phyloP scores from a whole-genome alignment of 768 basidiomycete species.

The Agrocybe praecox region DNA sequence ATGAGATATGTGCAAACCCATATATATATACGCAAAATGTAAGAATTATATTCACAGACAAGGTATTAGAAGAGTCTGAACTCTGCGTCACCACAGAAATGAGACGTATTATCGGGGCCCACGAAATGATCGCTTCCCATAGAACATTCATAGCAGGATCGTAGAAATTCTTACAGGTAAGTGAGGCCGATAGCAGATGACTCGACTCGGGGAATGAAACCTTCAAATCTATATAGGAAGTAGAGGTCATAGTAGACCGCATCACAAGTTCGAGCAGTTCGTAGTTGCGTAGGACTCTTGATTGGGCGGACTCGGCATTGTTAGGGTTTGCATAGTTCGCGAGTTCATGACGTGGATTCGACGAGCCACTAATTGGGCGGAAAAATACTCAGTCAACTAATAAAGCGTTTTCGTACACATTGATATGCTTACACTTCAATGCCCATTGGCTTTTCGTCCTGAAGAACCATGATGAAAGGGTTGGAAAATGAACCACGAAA shows the following conservation, averaged over 20 bases:
- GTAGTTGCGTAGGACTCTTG: background rate
- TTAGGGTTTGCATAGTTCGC: no score
- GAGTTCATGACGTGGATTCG: background rate
- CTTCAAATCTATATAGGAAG: background rate
- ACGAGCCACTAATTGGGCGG: no score
- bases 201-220: background rate
- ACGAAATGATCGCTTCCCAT: slow-evolving; percentile 10
- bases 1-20: no score
- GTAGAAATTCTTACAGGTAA: slow-evolving; percentile 11
- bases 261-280: background rate
- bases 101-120: slow-evolving; percentile 9
- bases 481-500: no score
- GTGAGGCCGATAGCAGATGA: slow-evolving; percentile 8
- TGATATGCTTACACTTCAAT: no score
- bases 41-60: no score
- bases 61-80: no score
- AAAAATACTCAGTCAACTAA: no score
- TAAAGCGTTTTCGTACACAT: no score
- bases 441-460: no score
- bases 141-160: slow-evolving; percentile 14
- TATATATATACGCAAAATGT: no score
- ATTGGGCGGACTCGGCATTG: background rate
- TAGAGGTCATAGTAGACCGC: background rate
- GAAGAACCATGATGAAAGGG: no score
- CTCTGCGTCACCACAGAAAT: background rate